These are phyloP conservation scores for Solanum sparsipilum DNA, from an alignment of 257 asterid genomes.

Conservation along the genomic window DNA sequence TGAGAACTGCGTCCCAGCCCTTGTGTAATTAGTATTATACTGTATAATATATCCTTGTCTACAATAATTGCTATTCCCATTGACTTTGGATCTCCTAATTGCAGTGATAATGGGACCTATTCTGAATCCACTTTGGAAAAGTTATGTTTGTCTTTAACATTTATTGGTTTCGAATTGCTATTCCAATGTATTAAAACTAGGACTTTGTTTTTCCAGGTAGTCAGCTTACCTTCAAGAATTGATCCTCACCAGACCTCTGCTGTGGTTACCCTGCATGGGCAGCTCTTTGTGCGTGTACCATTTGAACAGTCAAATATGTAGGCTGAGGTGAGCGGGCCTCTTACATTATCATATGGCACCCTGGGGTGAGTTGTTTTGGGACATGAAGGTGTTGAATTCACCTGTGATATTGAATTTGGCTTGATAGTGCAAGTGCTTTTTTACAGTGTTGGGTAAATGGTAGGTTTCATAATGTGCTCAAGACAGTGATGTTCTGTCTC, in stretches of 20 bases:
- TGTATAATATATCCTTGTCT: neutral
- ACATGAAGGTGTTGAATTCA: neutral
- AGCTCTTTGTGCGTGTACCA: slow-evolving; percentile 91
- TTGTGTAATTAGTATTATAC: neutral
- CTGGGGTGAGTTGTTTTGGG: neutral
- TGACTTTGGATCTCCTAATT: neutral
- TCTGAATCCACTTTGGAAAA: neutral
- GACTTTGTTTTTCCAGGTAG: slow-evolving; percentile 39
- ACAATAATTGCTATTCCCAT: neutral
- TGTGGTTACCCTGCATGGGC: slow-evolving; percentile 87
- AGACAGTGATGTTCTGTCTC: neutral
- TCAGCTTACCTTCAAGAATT: slow-evolving; percentile 80
- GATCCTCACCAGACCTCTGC: slow-evolving; percentile 96
- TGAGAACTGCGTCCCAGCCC: neutral
- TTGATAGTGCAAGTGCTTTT: neutral
- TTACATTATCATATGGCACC: neutral
- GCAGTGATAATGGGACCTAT: neutral
- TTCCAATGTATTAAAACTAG: neutral
- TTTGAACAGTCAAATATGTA: slow-evolving; percentile 56
- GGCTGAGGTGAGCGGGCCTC: neutral
- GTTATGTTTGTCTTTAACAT: neutral
- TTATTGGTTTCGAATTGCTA: neutral
- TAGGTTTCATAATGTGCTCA: neutral
- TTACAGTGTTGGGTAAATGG: neutral
- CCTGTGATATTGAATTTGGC: neutral